phyloP scores from a whole-genome alignment of 495 filamentous ascomycete species.

The Aspergillus biplanus region DNA sequence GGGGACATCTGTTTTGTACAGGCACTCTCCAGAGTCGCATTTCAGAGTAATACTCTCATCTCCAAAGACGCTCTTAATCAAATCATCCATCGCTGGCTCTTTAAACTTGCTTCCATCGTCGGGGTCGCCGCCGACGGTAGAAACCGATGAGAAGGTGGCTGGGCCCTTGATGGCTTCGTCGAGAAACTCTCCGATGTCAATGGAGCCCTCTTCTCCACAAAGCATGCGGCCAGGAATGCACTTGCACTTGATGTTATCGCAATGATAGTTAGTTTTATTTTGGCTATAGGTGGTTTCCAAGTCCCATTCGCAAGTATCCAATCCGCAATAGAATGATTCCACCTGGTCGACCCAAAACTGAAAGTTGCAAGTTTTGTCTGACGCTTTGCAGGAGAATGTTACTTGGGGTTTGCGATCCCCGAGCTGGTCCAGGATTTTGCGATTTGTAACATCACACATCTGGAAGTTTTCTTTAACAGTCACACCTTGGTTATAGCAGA shows the following conservation, averaged over 20 bases:
- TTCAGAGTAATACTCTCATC: slow-evolving; percentile 83
- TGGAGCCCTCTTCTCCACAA: slow-evolving; percentile 86
- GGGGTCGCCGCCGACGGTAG: slow-evolving; percentile 59
- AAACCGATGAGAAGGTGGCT: slow-evolving; percentile 75
- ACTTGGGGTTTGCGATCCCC: slow-evolving; percentile 85
- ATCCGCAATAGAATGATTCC: slow-evolving; percentile 94
- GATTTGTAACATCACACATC: slow-evolving; percentile 96
- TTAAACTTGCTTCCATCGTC: slow-evolving; percentile 77
- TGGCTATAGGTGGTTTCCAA: slow-evolving; percentile 66
- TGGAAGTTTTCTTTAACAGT: slow-evolving; percentile 94
- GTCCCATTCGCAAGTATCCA: slow-evolving; percentile 78
- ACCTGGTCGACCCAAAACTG: slow-evolving; percentile 95
- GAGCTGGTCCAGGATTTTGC: slow-evolving; percentile 85
- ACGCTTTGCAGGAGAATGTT: slow-evolving; percentile 87
- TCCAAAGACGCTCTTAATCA: slow-evolving; percentile 87
- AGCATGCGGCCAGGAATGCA: slow-evolving; percentile 92
- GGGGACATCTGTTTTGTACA: slow-evolving; percentile 88
- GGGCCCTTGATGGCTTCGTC: slow-evolving; percentile 79
- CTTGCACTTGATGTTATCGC: slow-evolving; percentile 79
- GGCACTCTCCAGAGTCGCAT: slow-evolving; percentile 87
- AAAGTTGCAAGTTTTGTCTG: slow-evolving; percentile 78
- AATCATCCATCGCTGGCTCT: slow-evolving; percentile 85
- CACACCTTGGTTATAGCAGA: slow-evolving; percentile 89
- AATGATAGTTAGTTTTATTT: slow-evolving; percentile 84
- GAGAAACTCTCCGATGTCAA: slow-evolving; percentile 91